These are phyloP conservation scores for Coemansia sp. DNA, from an alignment of 192 early-diverging fungal genomes.

Conservation along the genomic window DNA sequence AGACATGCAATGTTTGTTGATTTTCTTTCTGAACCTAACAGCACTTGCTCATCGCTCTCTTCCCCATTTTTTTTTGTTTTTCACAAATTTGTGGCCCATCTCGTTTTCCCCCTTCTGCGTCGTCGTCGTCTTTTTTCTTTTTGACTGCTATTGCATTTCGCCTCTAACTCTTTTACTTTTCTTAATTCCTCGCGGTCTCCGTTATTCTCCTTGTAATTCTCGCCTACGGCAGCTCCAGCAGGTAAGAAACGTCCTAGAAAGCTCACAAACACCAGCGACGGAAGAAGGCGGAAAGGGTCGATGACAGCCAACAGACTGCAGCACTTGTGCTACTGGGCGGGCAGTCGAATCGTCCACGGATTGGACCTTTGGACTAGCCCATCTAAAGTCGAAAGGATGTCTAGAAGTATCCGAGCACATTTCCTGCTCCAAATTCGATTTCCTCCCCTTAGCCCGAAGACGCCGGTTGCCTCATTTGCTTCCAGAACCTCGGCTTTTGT, in stretches of 20 bases:
- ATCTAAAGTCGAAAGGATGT: background rate
- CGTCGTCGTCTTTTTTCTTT: background rate
- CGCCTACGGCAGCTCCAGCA: background rate
- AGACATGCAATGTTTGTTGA: background rate
- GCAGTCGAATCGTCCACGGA: background rate
- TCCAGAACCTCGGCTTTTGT: background rate
- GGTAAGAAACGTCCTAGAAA: background rate
- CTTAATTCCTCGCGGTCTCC: slow-evolving; percentile 1
- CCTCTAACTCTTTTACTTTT: background rate
- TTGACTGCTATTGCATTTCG: slow-evolving; percentile 7
- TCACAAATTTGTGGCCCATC: background rate
- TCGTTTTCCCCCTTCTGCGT: background rate
- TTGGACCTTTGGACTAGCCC: background rate
- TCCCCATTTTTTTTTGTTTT: background rate
- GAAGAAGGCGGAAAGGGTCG: background rate
- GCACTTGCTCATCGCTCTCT: background rate
- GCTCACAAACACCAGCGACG: background rate
- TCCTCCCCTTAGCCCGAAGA: background rate
- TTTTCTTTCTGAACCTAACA: background rate
- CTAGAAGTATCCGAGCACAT: background rate
- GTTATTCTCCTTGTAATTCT: background rate
- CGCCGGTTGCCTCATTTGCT: background rate
- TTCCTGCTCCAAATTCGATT: background rate
- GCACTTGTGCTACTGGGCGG: background rate
- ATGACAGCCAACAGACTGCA: background rate